These are phyloP conservation scores for Berberis thunbergii DNA, from an alignment of 164 flowering plant species.

Conservation along the genomic window DNA sequence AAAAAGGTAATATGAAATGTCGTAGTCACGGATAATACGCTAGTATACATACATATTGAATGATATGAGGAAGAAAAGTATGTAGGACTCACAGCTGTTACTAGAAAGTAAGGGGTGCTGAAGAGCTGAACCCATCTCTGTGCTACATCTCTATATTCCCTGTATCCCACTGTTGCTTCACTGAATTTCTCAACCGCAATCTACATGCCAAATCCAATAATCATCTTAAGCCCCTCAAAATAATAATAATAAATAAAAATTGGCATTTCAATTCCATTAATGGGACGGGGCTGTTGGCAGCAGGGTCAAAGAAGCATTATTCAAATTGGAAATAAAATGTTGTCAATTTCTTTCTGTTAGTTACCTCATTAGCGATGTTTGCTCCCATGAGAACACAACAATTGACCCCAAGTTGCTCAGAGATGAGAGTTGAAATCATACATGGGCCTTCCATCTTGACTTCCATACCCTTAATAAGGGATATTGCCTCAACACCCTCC, in stretches of 20 bases:
- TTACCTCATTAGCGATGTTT: conserved; percentile 91
- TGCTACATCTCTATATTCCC: conserved; percentile 53
- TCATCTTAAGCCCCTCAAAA: not conserved
- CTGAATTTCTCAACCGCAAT: conserved; percentile 89
- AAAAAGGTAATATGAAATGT: no score
- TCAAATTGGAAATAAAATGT: not conserved
- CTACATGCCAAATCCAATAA: conserved; percentile 29
- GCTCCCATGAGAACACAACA: conserved; percentile 99
- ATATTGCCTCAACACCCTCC: conserved; percentile 59
- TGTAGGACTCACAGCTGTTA: conserved; percentile 61
- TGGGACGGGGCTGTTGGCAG: no score
- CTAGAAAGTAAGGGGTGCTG: conserved; percentile 68
- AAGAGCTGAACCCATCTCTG: conserved; percentile 83
- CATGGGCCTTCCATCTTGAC: conserved; percentile 87
- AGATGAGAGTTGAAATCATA: conserved; percentile 79
- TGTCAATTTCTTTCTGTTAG: not conserved
- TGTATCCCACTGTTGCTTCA: conserved; percentile 92
- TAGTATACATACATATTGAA: no score
- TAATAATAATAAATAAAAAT: not conserved
- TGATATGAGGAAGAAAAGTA: not conserved
- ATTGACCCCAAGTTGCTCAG: conserved; percentile 57
- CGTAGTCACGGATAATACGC: no score
- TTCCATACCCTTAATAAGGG: conserved; percentile 94
- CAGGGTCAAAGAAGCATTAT: no score
- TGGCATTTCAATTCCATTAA: no score